Conservation (phyloP, 225 moss, liverwort and hornwort genomes). For the Pseudoscleropodium purum region DNA sequence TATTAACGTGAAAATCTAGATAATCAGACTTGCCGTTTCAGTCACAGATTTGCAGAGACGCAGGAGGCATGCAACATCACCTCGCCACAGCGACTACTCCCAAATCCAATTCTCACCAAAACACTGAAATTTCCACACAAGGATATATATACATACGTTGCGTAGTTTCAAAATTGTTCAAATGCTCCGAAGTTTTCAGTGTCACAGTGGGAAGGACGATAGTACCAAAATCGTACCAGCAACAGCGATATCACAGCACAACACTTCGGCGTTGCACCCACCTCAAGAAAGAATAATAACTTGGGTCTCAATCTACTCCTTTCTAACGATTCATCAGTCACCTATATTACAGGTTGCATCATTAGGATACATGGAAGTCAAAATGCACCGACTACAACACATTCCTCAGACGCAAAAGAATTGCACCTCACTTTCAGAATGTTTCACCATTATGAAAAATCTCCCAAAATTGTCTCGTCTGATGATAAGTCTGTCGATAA, state of each 20-base stretch:
- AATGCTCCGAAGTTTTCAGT: neutral
- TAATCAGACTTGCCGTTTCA: neutral
- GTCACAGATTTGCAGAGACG: neutral
- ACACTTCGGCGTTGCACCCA: neutral
- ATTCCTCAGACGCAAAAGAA: neutral
- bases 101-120: neutral
- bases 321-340: neutral
- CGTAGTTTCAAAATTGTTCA: neutral
- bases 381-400: neutral
- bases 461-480: neutral
- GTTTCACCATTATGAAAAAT: neutral
- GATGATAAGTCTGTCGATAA: neutral
- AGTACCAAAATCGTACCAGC: neutral
- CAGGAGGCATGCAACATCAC: neutral
- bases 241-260: neutral
- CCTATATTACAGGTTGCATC: neutral
- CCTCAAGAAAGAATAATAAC: neutral
- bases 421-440: neutral
- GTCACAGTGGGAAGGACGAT: neutral
- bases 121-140: neutral
- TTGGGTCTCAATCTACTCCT: neutral
- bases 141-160: neutral
- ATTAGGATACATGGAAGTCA: neutral
- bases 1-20: neutral
- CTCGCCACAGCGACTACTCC: neutral